Evolutionary conservation across 2,329 filamentous ascomycete species (phyloP).

Genomic region (Verticillium longisporum): DNA sequence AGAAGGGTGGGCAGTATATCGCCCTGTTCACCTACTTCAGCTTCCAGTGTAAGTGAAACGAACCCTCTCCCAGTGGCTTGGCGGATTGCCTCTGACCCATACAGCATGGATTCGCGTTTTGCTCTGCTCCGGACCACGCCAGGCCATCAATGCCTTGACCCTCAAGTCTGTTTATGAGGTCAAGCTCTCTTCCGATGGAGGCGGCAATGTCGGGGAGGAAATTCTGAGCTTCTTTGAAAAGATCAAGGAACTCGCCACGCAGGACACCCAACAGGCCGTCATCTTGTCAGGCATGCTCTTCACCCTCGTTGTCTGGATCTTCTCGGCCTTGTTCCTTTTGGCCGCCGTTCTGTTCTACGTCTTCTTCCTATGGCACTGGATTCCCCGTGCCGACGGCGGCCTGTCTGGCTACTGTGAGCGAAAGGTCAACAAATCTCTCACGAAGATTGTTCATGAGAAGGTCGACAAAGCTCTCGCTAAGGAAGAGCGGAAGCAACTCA

Average conservation of each 20-base stretch:
- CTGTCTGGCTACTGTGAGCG: slow-evolving; percentile 81
- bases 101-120: slow-evolving; percentile 81
- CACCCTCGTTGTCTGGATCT: slow-evolving; percentile 81
- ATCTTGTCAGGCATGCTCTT: slow-evolving; percentile 90
- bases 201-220: slow-evolving; percentile 20
- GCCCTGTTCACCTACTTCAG: slow-evolving; percentile 87
- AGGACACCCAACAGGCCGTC: slow-evolving; percentile 71
- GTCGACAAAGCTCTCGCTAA: slow-evolving; percentile 84
- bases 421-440: slow-evolving; percentile 82
- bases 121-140: slow-evolving; percentile 85
- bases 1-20: slow-evolving; percentile 84
- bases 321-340: slow-evolving; percentile 71
- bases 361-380: slow-evolving; percentile 87
- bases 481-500: slow-evolving; percentile 56
- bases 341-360: slow-evolving; percentile 73
- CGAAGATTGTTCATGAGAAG: slow-evolving; percentile 76
- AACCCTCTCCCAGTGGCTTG: too few species aligned
- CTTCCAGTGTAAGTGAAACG: slow-evolving; percentile 48
- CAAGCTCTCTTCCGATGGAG: slow-evolving; percentile 59
- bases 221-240: slow-evolving; percentile 79
- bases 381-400: slow-evolving; percentile 73
- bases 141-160: slow-evolving; percentile 84
- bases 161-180: slow-evolving; percentile 76
- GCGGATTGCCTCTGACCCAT: slow-evolving; percentile 8
- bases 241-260: slow-evolving; percentile 62